A percentile compares a stretch with the other conserved stretches of the same genome.
Conservation (phyloP, 1,284 basidiomycete species). For the Flammula alnicola region DNA sequence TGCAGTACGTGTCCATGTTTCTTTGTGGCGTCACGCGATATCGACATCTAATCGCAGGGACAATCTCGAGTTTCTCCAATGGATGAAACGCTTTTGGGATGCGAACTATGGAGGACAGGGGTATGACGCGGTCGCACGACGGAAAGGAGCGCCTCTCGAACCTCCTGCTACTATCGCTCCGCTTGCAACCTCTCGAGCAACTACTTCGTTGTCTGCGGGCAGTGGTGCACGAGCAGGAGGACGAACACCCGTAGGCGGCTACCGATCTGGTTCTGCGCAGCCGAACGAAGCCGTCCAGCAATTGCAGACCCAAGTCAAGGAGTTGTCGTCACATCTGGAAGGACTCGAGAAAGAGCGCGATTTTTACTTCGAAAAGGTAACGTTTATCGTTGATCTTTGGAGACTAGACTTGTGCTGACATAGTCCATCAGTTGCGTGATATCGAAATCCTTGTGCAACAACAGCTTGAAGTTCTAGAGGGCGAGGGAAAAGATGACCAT, state of each 20-base stretch:
- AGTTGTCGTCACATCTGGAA: conserved; percentile 84
- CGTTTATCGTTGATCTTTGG: conserved; percentile 27
- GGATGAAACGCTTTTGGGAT: conserved; percentile 98
- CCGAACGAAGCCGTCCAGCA: conserved; percentile 65
- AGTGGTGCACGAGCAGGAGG: conserved; percentile 57
- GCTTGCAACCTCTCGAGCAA: conserved; percentile 45
- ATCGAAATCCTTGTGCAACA: conserved; percentile 93
- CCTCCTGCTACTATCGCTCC: conserved; percentile 81
- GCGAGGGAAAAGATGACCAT: conserved; percentile 65
- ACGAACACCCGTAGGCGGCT: conserved; percentile 70
- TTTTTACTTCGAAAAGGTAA: conserved; percentile 99
- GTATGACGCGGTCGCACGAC: conserved; percentile 87
- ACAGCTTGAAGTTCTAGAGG: conserved; percentile 66
- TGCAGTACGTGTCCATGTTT: conserved; percentile 75
- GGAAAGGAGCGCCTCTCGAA: conserved; percentile 76
- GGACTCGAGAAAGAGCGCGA: conserved; percentile 94
- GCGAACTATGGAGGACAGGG: conserved; percentile 85
- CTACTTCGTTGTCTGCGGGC: conserved; percentile 41
- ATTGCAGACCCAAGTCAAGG: conserved; percentile 80
- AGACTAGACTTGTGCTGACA: conserved; percentile 6
- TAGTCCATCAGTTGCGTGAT: conserved; percentile 73
- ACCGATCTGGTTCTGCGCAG: conserved; percentile 62
- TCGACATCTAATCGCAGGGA: conserved; percentile 57
- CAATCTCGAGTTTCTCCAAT: conserved; percentile 98
- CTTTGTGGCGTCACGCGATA: neutral